Percentiles rank a stretch among this genome's conserved stretches.
These are phyloP conservation scores for Penicillium pulvis DNA, from an alignment of 495 filamentous ascomycete genomes.

Conservation along the genomic window DNA sequence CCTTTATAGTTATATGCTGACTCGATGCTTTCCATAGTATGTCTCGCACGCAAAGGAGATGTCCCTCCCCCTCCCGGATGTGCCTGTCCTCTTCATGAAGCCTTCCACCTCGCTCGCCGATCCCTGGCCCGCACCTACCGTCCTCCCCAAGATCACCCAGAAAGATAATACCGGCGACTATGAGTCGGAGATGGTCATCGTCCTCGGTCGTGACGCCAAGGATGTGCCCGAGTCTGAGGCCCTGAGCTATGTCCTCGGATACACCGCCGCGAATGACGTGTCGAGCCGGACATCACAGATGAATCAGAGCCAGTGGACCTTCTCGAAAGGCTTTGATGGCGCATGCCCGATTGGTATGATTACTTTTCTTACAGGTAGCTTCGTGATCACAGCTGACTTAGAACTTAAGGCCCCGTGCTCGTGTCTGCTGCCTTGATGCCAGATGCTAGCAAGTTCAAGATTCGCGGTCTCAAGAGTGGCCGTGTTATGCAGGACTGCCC, in stretches of 20 bases:
- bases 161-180: slow-evolving; percentile 66
- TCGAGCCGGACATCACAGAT: slow-evolving; percentile 80
- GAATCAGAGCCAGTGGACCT: slow-evolving; percentile 76
- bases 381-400: background rate
- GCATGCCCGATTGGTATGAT: slow-evolving; percentile 69
- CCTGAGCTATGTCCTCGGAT: slow-evolving; percentile 76
- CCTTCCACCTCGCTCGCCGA: slow-evolving; percentile 69
- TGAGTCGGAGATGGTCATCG: slow-evolving; percentile 77
- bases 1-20: background rate
- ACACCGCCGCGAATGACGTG: slow-evolving; percentile 79
- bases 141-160: slow-evolving; percentile 62
- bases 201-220: slow-evolving; percentile 70
- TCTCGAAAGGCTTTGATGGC: slow-evolving; percentile 84
- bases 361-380: background rate
- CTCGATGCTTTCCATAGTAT: slow-evolving; percentile 54
- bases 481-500: slow-evolving; percentile 65
- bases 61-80: slow-evolving; percentile 68
- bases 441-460: slow-evolving; percentile 65
- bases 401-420: slow-evolving; percentile 48
- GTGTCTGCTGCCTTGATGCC: slow-evolving; percentile 52
- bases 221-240: slow-evolving; percentile 71
- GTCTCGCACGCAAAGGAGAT: slow-evolving; percentile 75
- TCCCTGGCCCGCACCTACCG: slow-evolving; percentile 67
- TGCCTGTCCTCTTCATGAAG: slow-evolving; percentile 82
- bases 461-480: slow-evolving; percentile 69